A percentile compares a stretch with the other conserved stretches of the same genome.
Evolutionary conservation across 2,329 filamentous ascomycete species (phyloP).

Genomic region (Fonsecaea multimorphosa): DNA sequence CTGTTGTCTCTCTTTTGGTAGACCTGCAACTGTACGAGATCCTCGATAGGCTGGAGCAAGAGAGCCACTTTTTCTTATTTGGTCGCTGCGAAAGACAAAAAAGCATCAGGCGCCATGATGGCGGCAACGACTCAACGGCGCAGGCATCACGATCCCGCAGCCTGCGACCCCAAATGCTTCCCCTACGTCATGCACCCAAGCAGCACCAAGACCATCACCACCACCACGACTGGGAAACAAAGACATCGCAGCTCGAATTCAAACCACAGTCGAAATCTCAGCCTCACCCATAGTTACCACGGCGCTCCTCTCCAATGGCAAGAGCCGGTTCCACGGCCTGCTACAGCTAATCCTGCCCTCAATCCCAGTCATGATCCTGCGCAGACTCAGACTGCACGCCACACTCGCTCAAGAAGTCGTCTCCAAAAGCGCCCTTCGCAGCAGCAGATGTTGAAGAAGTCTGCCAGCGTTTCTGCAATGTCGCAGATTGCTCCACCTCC

Average conservation of each 20-base stretch:
- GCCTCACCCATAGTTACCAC: constrained; percentile 17
- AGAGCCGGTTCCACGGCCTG: constrained; percentile 2
- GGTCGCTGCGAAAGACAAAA: neutral
- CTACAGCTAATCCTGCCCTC: constrained; percentile 14
- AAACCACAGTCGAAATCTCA: constrained; percentile 7
- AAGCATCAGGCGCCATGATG: neutral
- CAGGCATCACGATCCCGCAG: neutral
- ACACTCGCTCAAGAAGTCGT: constrained; percentile 27
- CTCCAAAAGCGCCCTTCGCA: constrained; percentile 22
- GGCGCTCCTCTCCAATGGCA: constrained; percentile 9
- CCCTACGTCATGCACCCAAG: constrained; percentile 14
- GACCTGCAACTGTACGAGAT: constrained; percentile 6
- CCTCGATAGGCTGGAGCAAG: neutral
- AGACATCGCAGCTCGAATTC: constrained; percentile 13
- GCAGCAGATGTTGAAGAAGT: constrained; percentile 12
- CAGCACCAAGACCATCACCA: neutral
- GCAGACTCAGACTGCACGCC: constrained; percentile 7
- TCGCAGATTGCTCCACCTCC: constrained; percentile 5
- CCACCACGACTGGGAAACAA: constrained; percentile 3
- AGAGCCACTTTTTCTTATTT: constrained; percentile 11
- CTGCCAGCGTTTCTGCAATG: constrained; percentile 19
- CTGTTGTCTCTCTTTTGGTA: constrained; percentile 6
- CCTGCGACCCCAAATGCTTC: constrained; percentile 4
- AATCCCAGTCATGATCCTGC: constrained; percentile 9
- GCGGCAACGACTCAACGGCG: neutral